These are phyloP conservation scores for Aurifilum marmelostoma DNA, from an alignment of 2,329 filamentous ascomycete genomes.

Conservation along the genomic window DNA sequence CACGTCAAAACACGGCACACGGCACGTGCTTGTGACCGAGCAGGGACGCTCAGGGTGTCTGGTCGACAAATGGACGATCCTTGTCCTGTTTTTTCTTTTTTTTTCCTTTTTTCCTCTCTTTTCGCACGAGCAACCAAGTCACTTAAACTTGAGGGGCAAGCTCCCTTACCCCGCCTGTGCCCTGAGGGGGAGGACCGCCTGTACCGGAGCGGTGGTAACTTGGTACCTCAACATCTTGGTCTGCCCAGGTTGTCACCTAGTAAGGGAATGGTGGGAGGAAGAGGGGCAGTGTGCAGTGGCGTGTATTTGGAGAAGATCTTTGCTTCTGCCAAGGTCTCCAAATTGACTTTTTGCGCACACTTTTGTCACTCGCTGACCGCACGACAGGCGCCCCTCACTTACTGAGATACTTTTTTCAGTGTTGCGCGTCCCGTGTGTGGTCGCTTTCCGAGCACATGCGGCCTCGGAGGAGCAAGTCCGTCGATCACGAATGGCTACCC, in stretches of 20 bases:
- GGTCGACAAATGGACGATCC: not conserved
- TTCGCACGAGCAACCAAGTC: not conserved
- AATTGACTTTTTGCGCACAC: not conserved
- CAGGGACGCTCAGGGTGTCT: not conserved
- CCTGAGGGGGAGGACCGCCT: not conserved
- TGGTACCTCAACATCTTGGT: not conserved
- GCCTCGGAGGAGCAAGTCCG: not conserved
- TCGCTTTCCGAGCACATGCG: constrained; percentile 13
- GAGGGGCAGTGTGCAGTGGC: not conserved
- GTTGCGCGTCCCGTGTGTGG: constrained; percentile 1
- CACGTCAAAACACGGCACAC: constrained; percentile 4
- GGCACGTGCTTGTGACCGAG: not conserved
- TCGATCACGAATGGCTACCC: not conserved
- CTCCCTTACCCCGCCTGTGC: not conserved
- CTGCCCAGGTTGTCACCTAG: not conserved
- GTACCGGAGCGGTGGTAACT: not conserved
- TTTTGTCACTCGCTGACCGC: not conserved
- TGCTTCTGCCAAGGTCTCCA: not conserved
- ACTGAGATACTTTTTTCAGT: not conserved
- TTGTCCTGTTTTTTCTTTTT: too few species aligned
- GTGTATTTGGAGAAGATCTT: not conserved
- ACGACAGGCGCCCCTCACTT: not conserved
- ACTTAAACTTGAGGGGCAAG: not conserved
- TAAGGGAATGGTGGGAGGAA: too few species aligned
- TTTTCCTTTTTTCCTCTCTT: not conserved